Percentiles rank a stretch among this genome's conserved stretches.
phyloP scores from a whole-genome alignment of 768 basidiomycete species.

The Boletus speciosus region DNA sequence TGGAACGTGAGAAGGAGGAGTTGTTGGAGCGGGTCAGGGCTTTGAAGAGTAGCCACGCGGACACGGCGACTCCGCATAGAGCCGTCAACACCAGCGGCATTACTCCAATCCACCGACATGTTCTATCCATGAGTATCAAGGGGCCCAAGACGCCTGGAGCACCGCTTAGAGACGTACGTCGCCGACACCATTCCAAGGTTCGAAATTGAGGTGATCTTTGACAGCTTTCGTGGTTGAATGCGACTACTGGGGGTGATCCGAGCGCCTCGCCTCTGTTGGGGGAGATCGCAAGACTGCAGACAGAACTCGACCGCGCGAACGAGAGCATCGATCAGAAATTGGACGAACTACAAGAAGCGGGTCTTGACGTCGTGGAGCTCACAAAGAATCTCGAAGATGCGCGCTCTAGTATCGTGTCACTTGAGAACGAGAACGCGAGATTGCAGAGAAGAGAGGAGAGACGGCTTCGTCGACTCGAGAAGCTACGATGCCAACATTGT shows the following conservation, averaged over 20 bases:
- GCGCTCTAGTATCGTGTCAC: constrained; percentile 45
- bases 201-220: neutral
- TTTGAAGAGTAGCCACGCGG: constrained; percentile 49
- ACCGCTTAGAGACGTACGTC: constrained; percentile 70
- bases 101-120: constrained; percentile 75
- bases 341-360: constrained; percentile 79
- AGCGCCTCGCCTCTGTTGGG: constrained; percentile 59
- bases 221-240: constrained; percentile 74
- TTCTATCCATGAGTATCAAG: constrained; percentile 62
- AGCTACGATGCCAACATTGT: constrained; percentile 68
- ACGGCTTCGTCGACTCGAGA: constrained; percentile 55
- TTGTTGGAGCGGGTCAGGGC: constrained; percentile 66
- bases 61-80: constrained; percentile 57
- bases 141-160: constrained; percentile 77
- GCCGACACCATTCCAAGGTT: neutral
- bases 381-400: constrained; percentile 73
- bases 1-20: constrained; percentile 76
- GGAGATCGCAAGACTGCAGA: constrained; percentile 71
- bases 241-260: constrained; percentile 49
- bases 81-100: constrained; percentile 53
- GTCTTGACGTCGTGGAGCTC: constrained; percentile 67
- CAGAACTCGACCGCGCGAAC: constrained; percentile 75
- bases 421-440: constrained; percentile 70
- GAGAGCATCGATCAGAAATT: constrained; percentile 86
- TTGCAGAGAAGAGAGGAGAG: constrained; percentile 68